phyloP scores from a whole-genome alignment of 2,329 filamentous ascomycete species.

The Pseudonectria buxi region DNA sequence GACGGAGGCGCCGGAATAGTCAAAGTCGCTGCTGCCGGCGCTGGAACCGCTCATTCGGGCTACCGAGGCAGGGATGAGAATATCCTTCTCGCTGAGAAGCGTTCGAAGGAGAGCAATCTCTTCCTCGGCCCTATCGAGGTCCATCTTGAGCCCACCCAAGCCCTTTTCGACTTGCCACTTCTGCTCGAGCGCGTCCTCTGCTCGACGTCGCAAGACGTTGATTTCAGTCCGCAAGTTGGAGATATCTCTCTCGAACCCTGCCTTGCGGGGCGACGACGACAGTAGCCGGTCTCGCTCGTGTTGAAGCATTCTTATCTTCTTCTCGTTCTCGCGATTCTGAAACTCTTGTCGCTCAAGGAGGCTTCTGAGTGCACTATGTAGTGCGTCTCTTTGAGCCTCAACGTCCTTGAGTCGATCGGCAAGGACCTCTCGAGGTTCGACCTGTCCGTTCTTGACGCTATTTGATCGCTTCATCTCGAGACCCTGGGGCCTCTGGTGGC shows the following conservation, averaged over 20 bases:
- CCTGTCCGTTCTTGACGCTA: constrained; percentile 42
- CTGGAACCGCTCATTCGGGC: constrained; percentile 36
- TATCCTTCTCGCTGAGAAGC: constrained; percentile 77
- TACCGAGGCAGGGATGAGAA: constrained; percentile 59
- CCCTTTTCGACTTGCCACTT: constrained; percentile 97
- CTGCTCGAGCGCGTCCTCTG: constrained; percentile 88
- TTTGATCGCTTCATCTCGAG: constrained; percentile 53
- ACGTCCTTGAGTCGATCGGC: constrained; percentile 84
- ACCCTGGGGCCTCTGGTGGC: constrained; percentile 30
- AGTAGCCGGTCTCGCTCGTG: constrained; percentile 69
- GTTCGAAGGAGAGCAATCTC: constrained; percentile 79
- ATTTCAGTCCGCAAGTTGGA: constrained; percentile 75
- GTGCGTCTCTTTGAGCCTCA: constrained; percentile 85
- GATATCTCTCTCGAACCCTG: constrained; percentile 80
- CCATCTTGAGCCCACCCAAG: constrained; percentile 84
- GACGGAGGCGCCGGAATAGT: constrained; percentile 36
- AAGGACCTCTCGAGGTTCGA: constrained; percentile 60
- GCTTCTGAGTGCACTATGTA: constrained; percentile 80
- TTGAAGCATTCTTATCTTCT: constrained; percentile 71
- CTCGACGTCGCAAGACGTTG: constrained; percentile 72
- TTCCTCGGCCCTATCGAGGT: constrained; percentile 88
- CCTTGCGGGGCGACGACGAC: constrained; percentile 60
- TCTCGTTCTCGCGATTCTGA: constrained; percentile 76
- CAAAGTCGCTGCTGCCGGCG: constrained; percentile 19
- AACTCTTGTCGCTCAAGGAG: constrained; percentile 79